Conservation (phyloP, 768 basidiomycete species). For the Calvatia gigantea region DNA sequence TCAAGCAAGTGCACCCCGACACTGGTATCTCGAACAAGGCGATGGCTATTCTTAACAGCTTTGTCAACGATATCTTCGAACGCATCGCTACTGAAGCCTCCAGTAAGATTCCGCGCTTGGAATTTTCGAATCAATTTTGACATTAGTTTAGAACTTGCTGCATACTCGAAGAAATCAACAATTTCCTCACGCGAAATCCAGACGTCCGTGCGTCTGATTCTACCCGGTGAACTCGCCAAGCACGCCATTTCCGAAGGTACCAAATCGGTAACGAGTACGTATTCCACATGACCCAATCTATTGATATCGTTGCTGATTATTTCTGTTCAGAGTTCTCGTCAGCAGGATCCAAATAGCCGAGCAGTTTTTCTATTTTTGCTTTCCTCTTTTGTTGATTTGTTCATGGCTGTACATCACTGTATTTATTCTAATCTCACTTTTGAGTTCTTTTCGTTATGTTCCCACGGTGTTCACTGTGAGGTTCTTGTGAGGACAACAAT, state of each 20-base stretch:
- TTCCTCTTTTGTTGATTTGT: conserved; percentile 13
- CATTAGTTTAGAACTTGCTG: conserved; percentile 70
- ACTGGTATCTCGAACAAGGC: conserved; percentile 99
- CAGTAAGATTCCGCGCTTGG: conserved; percentile 43
- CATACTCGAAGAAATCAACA: conserved; percentile 98
- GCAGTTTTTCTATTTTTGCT: conserved; percentile 2
- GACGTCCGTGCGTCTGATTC: conserved; percentile 91
- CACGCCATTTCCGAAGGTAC: conserved; percentile 97
- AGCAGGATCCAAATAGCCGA: conserved; percentile 15
- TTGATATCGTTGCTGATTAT: neutral
- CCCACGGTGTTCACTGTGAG: neutral
- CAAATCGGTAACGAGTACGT: conserved; percentile 53
- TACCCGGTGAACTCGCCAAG: conserved; percentile 97
- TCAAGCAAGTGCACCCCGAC: conserved; percentile 97
- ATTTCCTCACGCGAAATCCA: conserved; percentile 99
- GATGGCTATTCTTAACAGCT: conserved; percentile 89
- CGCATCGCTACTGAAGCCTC: conserved; percentile 88
- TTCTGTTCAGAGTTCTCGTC: conserved; percentile 16
- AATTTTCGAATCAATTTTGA: conserved; percentile 4
- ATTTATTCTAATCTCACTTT: conserved; percentile 14
- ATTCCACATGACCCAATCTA: neutral
- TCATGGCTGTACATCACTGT: conserved; percentile 16
- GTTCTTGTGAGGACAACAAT: conserved; percentile 2
- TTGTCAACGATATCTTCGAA: conserved; percentile 94
- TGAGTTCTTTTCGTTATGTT: neutral